A percentile compares a stretch with the other conserved stretches of the same genome.
Conservation (phyloP, 108 stramenopile species). For the Licmophora abbreviata region DNA sequence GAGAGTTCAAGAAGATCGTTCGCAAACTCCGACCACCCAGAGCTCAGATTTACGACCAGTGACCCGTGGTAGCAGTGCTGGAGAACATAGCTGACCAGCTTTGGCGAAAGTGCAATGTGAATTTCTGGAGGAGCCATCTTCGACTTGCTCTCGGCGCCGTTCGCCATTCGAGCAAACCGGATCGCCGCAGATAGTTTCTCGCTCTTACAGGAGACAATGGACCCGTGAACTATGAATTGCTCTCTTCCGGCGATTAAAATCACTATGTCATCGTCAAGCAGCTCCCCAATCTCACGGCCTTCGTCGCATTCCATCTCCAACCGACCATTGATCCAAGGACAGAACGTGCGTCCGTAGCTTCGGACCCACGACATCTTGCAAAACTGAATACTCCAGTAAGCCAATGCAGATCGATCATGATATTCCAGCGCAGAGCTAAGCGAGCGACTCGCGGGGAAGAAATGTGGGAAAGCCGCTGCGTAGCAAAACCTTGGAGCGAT, state of each 20-base stretch:
- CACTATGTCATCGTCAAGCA: background rate
- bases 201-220: conserved; percentile 46
- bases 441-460: background rate
- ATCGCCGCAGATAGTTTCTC: conserved; percentile 68
- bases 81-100: conserved; percentile 27
- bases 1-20: conserved; percentile 53
- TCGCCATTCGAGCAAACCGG: conserved; percentile 44
- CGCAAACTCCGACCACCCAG: conserved; percentile 24
- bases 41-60: conserved; percentile 26
- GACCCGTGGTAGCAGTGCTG: conserved; percentile 74
- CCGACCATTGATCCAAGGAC: background rate
- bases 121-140: conserved; percentile 6
- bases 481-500: too few relatives aligned
- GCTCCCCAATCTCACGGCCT: background rate
- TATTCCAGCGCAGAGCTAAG: background rate
- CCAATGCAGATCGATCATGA: conserved; percentile 1
- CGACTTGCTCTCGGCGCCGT: background rate
- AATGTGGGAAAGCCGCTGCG: conserved; percentile 7
- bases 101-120: conserved; percentile 28
- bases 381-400: background rate
- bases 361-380: background rate
- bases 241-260: conserved; percentile 16
- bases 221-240: conserved; percentile 36
- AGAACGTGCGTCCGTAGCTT: background rate
- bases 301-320: background rate